A percentile compares a stretch with the other conserved stretches of the same genome.
phyloP scores from a whole-genome alignment of 139 green algal species.

The Haematococcus lacustris region DNA sequence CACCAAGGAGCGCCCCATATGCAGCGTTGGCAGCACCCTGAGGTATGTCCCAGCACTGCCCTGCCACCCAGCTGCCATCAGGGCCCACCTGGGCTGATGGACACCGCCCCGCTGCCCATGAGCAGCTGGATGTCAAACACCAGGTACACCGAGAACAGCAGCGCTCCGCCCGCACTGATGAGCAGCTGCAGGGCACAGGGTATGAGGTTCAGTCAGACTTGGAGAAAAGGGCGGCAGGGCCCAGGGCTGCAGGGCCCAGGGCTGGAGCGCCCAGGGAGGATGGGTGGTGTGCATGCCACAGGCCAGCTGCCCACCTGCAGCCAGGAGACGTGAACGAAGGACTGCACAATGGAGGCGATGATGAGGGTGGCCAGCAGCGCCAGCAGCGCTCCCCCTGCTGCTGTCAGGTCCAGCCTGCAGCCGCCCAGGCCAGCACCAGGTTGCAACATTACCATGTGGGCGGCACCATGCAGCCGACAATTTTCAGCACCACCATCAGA shows the following conservation, averaged over 20 bases:
- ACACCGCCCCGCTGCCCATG: conserved; percentile 7
- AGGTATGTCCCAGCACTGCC: no score
- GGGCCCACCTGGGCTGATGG: conserved; percentile 17
- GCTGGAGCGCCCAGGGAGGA: neutral
- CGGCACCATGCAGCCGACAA: conserved; percentile 5
- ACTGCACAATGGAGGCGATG: conserved; percentile 6
- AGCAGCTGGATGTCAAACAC: conserved; percentile 25
- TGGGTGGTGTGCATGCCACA: no score
- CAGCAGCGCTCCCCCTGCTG: conserved; percentile 10
- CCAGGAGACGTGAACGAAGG: conserved; percentile 6
- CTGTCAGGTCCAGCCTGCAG: conserved; percentile 19
- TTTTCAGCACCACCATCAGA: conserved; percentile 12
- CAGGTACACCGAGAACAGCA: conserved; percentile 5
- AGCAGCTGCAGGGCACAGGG: neutral
- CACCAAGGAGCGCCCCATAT: no score
- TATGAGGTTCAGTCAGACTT: neutral
- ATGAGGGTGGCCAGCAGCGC: neutral
- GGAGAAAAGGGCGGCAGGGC: neutral
- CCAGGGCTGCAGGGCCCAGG: neutral
- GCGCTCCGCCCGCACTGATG: neutral
- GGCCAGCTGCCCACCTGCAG: conserved; percentile 9
- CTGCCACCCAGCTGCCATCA: no score
- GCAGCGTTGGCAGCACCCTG: no score
- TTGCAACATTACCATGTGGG: no score
- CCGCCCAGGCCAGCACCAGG: neutral